Evolutionary conservation across 192 early-diverging fungal genomes (phyloP).

Genomic region (Coemansia sp.): DNA sequence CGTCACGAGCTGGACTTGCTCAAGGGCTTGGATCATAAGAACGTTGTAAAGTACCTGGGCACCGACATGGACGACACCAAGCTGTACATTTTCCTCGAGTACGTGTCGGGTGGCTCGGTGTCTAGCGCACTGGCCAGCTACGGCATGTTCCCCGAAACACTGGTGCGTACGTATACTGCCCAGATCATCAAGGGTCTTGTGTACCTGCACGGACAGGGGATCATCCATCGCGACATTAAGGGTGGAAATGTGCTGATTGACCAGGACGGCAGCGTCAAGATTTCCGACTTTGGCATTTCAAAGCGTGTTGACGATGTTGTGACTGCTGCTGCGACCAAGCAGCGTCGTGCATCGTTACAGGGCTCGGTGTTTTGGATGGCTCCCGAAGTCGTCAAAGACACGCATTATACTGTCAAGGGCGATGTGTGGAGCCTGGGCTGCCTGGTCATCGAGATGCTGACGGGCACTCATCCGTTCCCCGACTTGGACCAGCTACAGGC

Average conservation of each 20-base stretch:
- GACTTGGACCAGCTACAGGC: constrained; percentile 80
- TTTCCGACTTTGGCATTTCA: constrained; percentile 99
- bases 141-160: constrained; percentile 81
- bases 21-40: constrained; percentile 88
- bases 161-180: constrained; percentile 80
- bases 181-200: constrained; percentile 92
- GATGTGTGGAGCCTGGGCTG: constrained; percentile 96
- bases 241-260: constrained; percentile 93
- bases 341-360: constrained; percentile 77
- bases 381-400: constrained; percentile 95
- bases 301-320: constrained; percentile 84
- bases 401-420: constrained; percentile 87
- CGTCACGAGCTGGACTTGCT: constrained; percentile 88
- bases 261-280: constrained; percentile 91
- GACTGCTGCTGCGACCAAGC: constrained; percentile 33
- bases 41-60: constrained; percentile 95
- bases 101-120: constrained; percentile 96
- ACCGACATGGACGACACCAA: constrained; percentile 72
- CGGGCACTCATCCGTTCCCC: constrained; percentile 88
- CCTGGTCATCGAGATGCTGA: constrained; percentile 98
- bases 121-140: constrained; percentile 79
- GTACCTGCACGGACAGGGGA: constrained; percentile 91
- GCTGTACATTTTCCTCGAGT: constrained; percentile 95
- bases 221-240: constrained; percentile 98
- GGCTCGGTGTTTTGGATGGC: constrained; percentile 99